A percentile compares a stretch with the other conserved stretches of the same genome.
These are phyloP conservation scores for Piper longum DNA, from an alignment of 164 flowering plant genomes.

Conservation along the genomic window DNA sequence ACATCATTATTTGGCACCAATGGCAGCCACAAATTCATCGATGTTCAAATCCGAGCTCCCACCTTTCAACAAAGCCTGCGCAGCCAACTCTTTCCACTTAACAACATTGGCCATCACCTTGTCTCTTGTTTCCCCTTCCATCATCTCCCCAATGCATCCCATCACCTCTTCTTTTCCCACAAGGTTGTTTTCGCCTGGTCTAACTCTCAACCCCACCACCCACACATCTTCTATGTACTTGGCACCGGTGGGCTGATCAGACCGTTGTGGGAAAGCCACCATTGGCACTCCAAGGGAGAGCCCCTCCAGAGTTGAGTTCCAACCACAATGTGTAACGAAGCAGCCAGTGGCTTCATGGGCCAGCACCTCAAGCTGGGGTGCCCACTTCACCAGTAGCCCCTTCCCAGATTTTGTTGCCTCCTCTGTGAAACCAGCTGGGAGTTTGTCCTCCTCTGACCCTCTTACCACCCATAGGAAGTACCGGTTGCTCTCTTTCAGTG, in stretches of 20 bases:
- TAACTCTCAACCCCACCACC: neutral
- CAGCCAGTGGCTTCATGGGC: slow-evolving; percentile 4
- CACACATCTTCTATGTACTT: slow-evolving; percentile 5
- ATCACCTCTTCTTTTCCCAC: slow-evolving; percentile 17
- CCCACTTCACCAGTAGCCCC: slow-evolving; percentile 6
- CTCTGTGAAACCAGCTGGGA: neutral
- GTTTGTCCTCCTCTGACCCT: neutral
- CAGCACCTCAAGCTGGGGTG: slow-evolving; percentile 4
- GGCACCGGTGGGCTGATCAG: slow-evolving; percentile 5
- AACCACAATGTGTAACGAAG: slow-evolving; percentile 5
- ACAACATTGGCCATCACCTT: slow-evolving; percentile 16
- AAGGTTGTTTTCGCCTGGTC: slow-evolving; percentile 7
- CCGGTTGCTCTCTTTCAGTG: neutral
- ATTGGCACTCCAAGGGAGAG: neutral
- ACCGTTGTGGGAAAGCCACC: slow-evolving; percentile 2
- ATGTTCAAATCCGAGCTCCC: slow-evolving; percentile 17
- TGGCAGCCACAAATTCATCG: slow-evolving; percentile 9
- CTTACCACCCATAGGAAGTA: slow-evolving; percentile 23
- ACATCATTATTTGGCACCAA: neutral
- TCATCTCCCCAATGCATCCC: slow-evolving; percentile 21
- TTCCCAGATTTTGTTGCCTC: neutral
- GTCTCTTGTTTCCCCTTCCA: slow-evolving; percentile 15
- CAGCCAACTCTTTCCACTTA: slow-evolving; percentile 15
- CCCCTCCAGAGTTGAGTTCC: slow-evolving; percentile 7
- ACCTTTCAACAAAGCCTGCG: slow-evolving; percentile 12